These are phyloP conservation scores for Periconia sp. DNA, from an alignment of 2,329 filamentous ascomycete genomes.

Conservation along the genomic window DNA sequence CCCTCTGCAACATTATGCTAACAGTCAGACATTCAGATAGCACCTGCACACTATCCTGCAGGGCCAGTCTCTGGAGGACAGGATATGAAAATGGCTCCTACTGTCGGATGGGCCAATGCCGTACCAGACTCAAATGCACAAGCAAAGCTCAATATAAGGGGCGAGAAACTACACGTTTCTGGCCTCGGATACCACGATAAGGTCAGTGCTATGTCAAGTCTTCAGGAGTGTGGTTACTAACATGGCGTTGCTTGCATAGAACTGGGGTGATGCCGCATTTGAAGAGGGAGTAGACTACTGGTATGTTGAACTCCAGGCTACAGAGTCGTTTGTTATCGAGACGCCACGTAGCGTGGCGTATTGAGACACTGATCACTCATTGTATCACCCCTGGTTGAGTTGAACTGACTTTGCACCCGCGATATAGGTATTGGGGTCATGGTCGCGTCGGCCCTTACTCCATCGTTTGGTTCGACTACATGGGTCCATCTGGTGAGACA, in stretches of 20 bases:
- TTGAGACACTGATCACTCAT: no score
- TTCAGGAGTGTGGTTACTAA: not conserved
- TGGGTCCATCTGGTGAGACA: not conserved
- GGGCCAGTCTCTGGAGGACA: slow-evolving; percentile 35
- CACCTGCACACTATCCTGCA: slow-evolving; percentile 12
- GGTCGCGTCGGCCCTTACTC: not conserved
- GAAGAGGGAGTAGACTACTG: not conserved
- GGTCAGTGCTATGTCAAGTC: not conserved
- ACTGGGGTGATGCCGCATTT: not conserved
- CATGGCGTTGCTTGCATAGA: not conserved
- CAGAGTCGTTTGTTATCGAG: no score
- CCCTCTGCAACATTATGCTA: not conserved
- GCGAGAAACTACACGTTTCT: not conserved
- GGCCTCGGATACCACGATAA: slow-evolving; percentile 1
- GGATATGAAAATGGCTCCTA: slow-evolving; percentile 21
- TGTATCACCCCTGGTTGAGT: no score
- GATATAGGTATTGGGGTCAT: slow-evolving; percentile 1
- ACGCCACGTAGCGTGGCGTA: no score
- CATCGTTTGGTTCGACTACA: not conserved
- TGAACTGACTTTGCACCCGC: no score
- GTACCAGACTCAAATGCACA: not conserved
- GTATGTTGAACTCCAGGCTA: no score
- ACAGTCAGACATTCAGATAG: not conserved
- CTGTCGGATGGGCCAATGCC: not conserved
- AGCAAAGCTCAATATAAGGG: not conserved